Evolutionary conservation across 257 asterid genomes (phyloP).

Genomic region (Salvia splendens): DNA sequence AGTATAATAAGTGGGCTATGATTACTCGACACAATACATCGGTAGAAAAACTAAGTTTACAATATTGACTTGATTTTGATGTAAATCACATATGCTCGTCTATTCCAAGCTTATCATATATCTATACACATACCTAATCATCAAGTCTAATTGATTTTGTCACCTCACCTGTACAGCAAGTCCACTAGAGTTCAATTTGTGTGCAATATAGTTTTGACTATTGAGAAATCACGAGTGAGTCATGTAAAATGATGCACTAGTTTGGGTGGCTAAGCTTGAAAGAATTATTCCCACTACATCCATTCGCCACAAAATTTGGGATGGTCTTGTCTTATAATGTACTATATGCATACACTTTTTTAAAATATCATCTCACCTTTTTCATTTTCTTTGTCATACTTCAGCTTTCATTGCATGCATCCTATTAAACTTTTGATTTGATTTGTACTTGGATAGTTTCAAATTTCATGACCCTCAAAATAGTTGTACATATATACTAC

Average conservation of each 20-base stretch:
- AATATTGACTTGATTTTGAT: neutral
- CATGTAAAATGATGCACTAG: neutral
- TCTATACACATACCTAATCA: neutral
- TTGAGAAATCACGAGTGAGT: neutral
- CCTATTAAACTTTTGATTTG: no score
- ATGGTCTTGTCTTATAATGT: neutral
- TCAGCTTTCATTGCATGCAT: no score
- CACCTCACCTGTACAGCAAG: constrained; percentile 1
- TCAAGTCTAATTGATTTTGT: neutral
- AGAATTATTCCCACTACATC: constrained; percentile 13
- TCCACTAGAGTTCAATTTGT: neutral
- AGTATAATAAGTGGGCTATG: no score
- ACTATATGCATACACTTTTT: no score
- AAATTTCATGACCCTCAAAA: no score
- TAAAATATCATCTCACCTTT: no score
- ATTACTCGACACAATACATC: no score
- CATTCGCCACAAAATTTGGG: constrained; percentile 15
- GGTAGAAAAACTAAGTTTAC: neutral
- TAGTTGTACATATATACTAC: no score
- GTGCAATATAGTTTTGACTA: neutral
- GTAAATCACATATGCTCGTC: neutral
- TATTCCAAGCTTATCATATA: neutral
- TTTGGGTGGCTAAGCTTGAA: constrained; percentile 21
- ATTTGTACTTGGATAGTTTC: no score
- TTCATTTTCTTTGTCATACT: no score